Evolutionary conservation across 768 basidiomycete genomes (phyloP), one percentile per base, ranked within the genome.

Genomic region (Pholiota molesta): DNA sequence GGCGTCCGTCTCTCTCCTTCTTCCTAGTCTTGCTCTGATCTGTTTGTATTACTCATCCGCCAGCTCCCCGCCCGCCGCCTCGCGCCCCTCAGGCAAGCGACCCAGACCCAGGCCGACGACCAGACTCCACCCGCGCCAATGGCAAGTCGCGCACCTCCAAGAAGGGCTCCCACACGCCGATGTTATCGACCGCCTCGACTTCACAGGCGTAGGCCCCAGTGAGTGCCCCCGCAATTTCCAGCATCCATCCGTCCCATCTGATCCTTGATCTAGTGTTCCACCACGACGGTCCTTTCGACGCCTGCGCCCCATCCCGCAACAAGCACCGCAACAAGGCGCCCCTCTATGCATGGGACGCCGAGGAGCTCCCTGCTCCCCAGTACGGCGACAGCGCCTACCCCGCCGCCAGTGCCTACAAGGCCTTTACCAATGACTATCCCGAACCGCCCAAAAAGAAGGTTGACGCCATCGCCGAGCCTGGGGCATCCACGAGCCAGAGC

Each of bases 401-500:
- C 3, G 71, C 86, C 56, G 73, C 83, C 13, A 71, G 75, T 61
- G 81, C 79, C 51, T 79, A 78, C 68, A 75, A 77, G 53, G 75
- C 78, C 3, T 85, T 84, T 70, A 73, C 83, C 64, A 73, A 80
- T 67, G 74, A 81, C 65, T 82, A 84, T 52, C 82, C 83, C 57
- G 82, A 85, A 62, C 83, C 84, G 9, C 86, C 88, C 35, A 93
- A 93, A 86, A 92, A 91, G 76, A 92, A 92, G 70, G 88, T 91
- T 35, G 92, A 95, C 67, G 92, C 91, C 39, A 88, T 95, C 61
- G 93, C 93, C 51, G 94, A 95, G 94, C 94, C 1, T 95, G 94
- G 94, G 94, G 94, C 39, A 93, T 92, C 55, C 91, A 94, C 67
- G 94, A 95, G 69, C 94, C 94, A 5, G 94, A 95, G 70, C 94